These are phyloP conservation scores for Solanum bulbocastanum DNA, from an alignment of 257 asterid genomes.

Conservation along the genomic window DNA sequence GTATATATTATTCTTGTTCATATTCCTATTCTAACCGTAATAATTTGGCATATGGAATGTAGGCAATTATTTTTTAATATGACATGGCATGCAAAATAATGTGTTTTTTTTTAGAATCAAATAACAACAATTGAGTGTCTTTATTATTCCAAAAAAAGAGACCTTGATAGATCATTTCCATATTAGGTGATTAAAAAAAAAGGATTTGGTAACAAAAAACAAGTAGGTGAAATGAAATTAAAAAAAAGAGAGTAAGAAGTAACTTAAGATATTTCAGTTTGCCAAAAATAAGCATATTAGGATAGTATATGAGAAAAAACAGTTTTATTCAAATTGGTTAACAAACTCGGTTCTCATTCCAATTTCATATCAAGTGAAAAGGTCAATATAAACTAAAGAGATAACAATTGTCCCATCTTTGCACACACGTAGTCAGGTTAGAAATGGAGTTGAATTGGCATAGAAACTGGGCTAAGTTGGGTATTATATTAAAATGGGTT, in stretches of 20 bases:
- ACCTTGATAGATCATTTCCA: not conserved
- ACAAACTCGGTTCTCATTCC: not conserved
- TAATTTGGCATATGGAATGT: not conserved
- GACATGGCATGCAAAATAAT: not conserved
- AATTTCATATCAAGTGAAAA: not conserved
- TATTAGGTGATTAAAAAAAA: not conserved
- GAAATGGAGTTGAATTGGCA: not conserved
- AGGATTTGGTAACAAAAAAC: not conserved
- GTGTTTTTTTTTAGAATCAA: not conserved
- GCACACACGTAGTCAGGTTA: not conserved
- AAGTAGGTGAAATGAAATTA: not conserved
- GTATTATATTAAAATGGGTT: too few species aligned
- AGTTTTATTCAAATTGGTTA: not conserved
- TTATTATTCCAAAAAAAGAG: not conserved
- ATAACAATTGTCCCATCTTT: not conserved
- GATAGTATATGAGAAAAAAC: not conserved
- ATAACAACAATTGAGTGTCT: not conserved
- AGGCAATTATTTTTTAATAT: not conserved
- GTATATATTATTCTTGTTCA: not conserved
- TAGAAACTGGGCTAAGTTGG: not conserved
- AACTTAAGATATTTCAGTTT: not conserved
- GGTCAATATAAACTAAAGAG: not conserved
- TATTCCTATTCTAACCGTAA: not conserved
- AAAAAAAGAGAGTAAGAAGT: not conserved
- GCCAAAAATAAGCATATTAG: not conserved